A percentile compares a stretch with the other conserved stretches of the same genome.
These are phyloP conservation scores for Xanthoconium purpureum DNA, from an alignment of 768 basidiomycete species.

Conservation along the genomic window DNA sequence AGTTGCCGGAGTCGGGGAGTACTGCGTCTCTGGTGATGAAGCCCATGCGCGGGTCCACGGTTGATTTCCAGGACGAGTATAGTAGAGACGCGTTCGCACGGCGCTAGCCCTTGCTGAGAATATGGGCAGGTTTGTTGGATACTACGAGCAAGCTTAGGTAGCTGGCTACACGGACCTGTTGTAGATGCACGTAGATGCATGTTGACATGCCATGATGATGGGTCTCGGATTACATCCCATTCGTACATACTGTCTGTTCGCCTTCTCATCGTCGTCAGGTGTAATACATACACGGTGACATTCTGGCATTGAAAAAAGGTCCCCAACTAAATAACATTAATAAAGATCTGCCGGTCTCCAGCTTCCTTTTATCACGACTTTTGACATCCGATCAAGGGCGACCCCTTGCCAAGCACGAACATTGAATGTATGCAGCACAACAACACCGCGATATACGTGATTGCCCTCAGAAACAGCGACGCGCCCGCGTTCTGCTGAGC, in stretches of 20 bases:
- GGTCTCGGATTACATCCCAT: not conserved
- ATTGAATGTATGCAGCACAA: conserved; percentile 3
- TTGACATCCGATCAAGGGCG: not conserved
- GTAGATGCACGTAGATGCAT: conserved; percentile 4
- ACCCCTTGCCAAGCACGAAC: conserved; percentile 1
- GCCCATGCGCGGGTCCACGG: conserved; percentile 21
- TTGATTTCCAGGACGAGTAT: conserved; percentile 19
- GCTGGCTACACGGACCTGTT: conserved; percentile 33
- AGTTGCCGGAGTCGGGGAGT: conserved; percentile 26
- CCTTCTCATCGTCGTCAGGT: too few species aligned
- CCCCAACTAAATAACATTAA: too few species aligned
- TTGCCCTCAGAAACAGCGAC: conserved; percentile 8
- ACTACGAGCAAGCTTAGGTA: conserved; percentile 25
- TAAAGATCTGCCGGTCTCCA: too few species aligned
- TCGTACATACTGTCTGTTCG: not conserved
- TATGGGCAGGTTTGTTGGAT: conserved; percentile 5
- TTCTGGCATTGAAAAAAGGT: too few species aligned
- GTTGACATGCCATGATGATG: not conserved
- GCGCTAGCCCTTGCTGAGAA: not conserved
- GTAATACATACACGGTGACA: too few species aligned
- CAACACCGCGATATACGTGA: not conserved
- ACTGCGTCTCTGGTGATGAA: conserved; percentile 30
- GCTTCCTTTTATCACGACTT: too few species aligned
- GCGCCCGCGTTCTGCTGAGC: conserved; percentile 13
- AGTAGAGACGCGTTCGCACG: conserved; percentile 17